Conservation (phyloP, 2,329 filamentous ascomycete genomes). For the Sporothrix mexicana region DNA sequence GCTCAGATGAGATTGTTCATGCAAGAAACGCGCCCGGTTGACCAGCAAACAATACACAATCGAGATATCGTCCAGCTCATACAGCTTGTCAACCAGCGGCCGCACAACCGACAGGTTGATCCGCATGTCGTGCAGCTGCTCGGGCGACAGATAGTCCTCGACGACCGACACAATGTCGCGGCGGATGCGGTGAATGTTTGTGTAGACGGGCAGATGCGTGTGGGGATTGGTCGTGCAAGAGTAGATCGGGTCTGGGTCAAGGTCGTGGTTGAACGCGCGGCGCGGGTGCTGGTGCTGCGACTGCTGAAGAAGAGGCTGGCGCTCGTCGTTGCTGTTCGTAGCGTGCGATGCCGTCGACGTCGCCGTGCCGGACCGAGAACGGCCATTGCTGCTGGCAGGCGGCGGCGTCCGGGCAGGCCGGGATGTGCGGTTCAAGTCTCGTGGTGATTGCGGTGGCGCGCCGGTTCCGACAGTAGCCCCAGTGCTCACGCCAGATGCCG, state of each 20-base stretch:
- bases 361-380: constrained; percentile 16
- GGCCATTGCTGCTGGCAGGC: constrained; percentile 6
- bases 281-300: constrained; percentile 39
- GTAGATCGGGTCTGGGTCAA: constrained; percentile 53
- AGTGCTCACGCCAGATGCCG: neutral
- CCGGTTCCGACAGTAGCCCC: neutral
- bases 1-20: constrained; percentile 75
- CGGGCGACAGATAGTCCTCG: constrained; percentile 68
- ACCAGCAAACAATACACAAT: constrained; percentile 85
- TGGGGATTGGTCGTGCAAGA: constrained; percentile 64
- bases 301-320: constrained; percentile 34
- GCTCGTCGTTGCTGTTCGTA: constrained; percentile 29
- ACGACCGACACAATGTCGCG: constrained; percentile 68
- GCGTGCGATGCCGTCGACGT: neutral
- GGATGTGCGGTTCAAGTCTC: neutral
- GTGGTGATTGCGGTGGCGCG: neutral
- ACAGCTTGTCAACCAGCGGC: constrained; percentile 82
- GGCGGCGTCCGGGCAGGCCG: constrained; percentile 10
- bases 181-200: constrained; percentile 74
- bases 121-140: constrained; percentile 78
- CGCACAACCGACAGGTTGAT: constrained; percentile 82
- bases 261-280: constrained; percentile 46
- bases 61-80: constrained; percentile 78
- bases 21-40: constrained; percentile 78
- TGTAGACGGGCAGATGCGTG: constrained; percentile 72